Base-by-base conservation (phyloP, 331 rosid genomes). In the Ulmus americana region DNA sequence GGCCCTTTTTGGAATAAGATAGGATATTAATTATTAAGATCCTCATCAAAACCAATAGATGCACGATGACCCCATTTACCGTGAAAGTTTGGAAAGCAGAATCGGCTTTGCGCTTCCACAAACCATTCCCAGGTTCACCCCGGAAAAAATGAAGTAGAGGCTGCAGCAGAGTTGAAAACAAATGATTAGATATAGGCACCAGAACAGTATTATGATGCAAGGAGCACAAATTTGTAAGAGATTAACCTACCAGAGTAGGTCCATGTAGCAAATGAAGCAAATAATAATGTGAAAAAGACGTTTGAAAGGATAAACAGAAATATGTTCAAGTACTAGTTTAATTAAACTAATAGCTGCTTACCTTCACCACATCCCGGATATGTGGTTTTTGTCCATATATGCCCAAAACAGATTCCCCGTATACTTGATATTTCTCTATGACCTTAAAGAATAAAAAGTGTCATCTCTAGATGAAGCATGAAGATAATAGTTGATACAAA, bases 21-120 rank as follows among this genome's bases (percentile, higher is more conserved):
- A 3, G 35, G 35, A 28, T 28, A 28, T 28, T 28, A 28, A 28
- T 28, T 28, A 28, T 28, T 28, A 28, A 28, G 35, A 28, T 28
- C 35, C 35, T 28, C 35, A 3, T 28, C 35, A 28, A 28, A 28
- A 22, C 28, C 0, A 1, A 28, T 28, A 28, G 35, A 28, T 28
- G 35, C 35, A 28, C 0, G 4, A 28, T 28, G 35, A 28, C 35
- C 35, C 35, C 35, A 28, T 28, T 28, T 86, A 92, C 98, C 85
- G 74, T 82, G 89, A 91, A 89, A 70, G 61, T 67, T 54, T 56
- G 73, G 73, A 92, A 89, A 72, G 95, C 97, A 41, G 91, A 85
- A 69, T 92, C 97, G 8, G 95, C 97, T 59, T 92, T 92, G 68
- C 97, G 97, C 82, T 92, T 92, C 98, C 98, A 92, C 41, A 82